Percentiles rank a stretch among this genome's conserved stretches.
phyloP scores from a whole-genome alignment of 352 stramenopile genomes.

The Pythium chondricola region DNA sequence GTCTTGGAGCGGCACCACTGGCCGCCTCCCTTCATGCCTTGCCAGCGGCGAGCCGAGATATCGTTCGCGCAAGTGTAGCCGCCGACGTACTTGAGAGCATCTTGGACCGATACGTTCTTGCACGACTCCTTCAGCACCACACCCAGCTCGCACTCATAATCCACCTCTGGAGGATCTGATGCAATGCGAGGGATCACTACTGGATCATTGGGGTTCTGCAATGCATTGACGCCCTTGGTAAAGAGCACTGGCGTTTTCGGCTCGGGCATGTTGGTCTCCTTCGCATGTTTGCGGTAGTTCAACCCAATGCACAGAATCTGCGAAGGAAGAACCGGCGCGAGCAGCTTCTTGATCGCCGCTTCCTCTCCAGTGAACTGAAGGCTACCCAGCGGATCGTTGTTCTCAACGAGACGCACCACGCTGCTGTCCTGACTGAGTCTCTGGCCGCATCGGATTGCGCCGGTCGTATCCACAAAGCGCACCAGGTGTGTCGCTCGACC shows the following conservation, averaged over 20 bases:
- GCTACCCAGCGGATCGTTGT: constrained; percentile 60
- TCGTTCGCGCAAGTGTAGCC: constrained; percentile 88
- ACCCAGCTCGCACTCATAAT: constrained; percentile 90
- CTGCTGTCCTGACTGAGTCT: constrained; percentile 25
- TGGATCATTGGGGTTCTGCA: constrained; percentile 70
- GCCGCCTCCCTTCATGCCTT: constrained; percentile 76
- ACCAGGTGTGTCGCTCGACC: constrained; percentile 47
- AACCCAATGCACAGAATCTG: constrained; percentile 86
- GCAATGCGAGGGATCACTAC: constrained; percentile 79
- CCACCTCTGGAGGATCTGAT: constrained; percentile 60
- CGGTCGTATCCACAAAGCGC: constrained; percentile 59
- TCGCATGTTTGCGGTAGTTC: constrained; percentile 88
- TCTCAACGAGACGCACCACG: constrained; percentile 45
- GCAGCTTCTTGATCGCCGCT: constrained; percentile 59
- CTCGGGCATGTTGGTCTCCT: constrained; percentile 84
- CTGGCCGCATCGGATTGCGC: constrained; percentile 56
- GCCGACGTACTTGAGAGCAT: constrained; percentile 82
- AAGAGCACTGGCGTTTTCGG: constrained; percentile 81
- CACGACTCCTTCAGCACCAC: constrained; percentile 80
- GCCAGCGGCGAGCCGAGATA: constrained; percentile 85
- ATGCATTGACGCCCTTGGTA: constrained; percentile 78
- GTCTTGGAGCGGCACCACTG: constrained; percentile 88
- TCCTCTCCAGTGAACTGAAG: constrained; percentile 55
- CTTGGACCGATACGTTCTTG: constrained; percentile 77
- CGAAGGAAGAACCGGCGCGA: constrained; percentile 71